These are phyloP conservation scores for Tylopilus plumbeoviolaceoides DNA, from an alignment of 768 basidiomycete genomes.

Conservation along the genomic window DNA sequence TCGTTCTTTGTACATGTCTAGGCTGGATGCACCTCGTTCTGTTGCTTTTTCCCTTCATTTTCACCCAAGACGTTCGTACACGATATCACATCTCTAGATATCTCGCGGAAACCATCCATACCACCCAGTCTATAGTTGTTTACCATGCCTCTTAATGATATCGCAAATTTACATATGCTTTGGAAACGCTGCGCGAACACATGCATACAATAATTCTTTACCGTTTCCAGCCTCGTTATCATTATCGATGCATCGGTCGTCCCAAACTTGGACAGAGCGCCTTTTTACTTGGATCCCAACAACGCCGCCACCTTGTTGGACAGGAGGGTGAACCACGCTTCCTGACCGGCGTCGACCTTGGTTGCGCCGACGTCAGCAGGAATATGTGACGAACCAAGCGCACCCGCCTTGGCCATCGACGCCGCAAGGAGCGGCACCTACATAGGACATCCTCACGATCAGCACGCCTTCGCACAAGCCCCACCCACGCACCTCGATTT, in stretches of 20 bases:
- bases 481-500: slow-evolving; percentile 43
- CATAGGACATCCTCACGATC: too few species aligned
- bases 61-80: neutral
- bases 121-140: neutral
- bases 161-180: too few species aligned
- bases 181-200: too few species aligned
- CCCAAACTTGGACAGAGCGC: too few species aligned
- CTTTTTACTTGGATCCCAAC: slow-evolving; percentile 28
- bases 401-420: slow-evolving; percentile 51
- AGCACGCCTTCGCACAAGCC: too few species aligned
- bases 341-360: slow-evolving; percentile 33
- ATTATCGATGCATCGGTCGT: too few species aligned
- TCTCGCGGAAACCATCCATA: neutral
- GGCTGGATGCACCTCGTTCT: neutral
- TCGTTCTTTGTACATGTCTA: neutral
- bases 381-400: slow-evolving; percentile 47
- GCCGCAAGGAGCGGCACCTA: slow-evolving; percentile 53
- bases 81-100: neutral
- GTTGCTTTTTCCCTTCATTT: neutral
- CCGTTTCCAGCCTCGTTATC: too few species aligned
- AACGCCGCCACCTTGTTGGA: slow-evolving; percentile 47
- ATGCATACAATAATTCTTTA: too few species aligned
- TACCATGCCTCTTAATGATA: neutral
- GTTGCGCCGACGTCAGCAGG: slow-evolving; percentile 41
- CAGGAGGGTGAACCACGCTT: slow-evolving; percentile 49